Evolutionary conservation across 1,139 yeast genomes (phyloP).

Genomic region (Kodamaea sp.): DNA sequence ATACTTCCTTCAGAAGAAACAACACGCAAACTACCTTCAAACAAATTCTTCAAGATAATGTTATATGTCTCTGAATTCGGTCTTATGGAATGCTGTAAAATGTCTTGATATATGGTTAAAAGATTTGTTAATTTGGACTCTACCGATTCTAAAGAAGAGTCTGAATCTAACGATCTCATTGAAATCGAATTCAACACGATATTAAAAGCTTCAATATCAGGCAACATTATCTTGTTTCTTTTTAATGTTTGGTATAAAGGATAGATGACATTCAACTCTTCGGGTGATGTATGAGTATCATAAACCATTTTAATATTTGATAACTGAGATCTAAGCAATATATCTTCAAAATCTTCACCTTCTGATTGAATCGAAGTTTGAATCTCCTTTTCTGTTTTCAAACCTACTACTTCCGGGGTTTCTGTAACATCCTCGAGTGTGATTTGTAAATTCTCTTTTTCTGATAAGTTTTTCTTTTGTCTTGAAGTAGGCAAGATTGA

Average conservation of each 20-base stretch:
- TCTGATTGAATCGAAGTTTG: not conserved
- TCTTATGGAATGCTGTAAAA: slow-evolving; percentile 40
- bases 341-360: slow-evolving; percentile 18
- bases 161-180: slow-evolving; percentile 27
- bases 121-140: slow-evolving; percentile 51
- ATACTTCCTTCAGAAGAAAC: slow-evolving; percentile 3
- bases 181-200: slow-evolving; percentile 35
- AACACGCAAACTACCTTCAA: slow-evolving; percentile 46
- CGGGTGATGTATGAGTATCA: slow-evolving; percentile 4
- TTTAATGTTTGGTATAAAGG: slow-evolving; percentile 44
- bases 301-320: slow-evolving; percentile 2
- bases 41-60: slow-evolving; percentile 47
- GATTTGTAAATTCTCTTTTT: not conserved
- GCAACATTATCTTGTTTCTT: slow-evolving; percentile 33
- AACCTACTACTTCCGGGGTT: slow-evolving; percentile 1
- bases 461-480: slow-evolving; percentile 1
- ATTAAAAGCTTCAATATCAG: slow-evolving; percentile 35
- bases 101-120: slow-evolving; percentile 64
- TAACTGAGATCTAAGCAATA: slow-evolving; percentile 23
- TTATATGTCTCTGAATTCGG: slow-evolving; percentile 56
- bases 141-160: slow-evolving; percentile 22
- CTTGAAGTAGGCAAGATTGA: slow-evolving; percentile 3
- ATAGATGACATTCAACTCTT: slow-evolving; percentile 32
- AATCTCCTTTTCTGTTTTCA: slow-evolving; percentile 6
- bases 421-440: not conserved